Evolutionary conservation across 164 flowering plant species (phyloP).

Genomic region (Nymphaea thermarum): DNA sequence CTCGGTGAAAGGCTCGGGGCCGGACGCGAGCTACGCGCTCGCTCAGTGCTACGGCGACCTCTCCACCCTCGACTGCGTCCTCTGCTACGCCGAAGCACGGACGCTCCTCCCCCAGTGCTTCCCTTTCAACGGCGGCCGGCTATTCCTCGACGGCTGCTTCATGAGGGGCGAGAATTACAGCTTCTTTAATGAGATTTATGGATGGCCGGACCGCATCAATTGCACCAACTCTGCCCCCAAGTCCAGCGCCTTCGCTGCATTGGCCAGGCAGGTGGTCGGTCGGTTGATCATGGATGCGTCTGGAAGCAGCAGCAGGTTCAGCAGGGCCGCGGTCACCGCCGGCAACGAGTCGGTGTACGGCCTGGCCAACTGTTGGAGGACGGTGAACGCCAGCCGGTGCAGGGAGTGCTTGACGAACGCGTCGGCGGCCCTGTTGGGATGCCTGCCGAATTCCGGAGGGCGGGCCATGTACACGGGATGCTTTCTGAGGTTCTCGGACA

Average conservation of each 20-base stretch:
- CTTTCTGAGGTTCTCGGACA: slow-evolving; percentile 80
- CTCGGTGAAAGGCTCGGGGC: slow-evolving; percentile 44
- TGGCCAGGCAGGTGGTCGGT: slow-evolving; percentile 39
- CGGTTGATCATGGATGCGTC: slow-evolving; percentile 36
- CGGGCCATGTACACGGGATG: slow-evolving; percentile 78
- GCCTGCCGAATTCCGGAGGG: slow-evolving; percentile 84
- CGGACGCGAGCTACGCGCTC: slow-evolving; percentile 46
- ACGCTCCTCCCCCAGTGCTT: slow-evolving; percentile 9
- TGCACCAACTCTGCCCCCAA: slow-evolving; percentile 49
- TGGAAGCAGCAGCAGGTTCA: slow-evolving; percentile 20
- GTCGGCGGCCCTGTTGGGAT: slow-evolving; percentile 32
- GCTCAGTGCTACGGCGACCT: slow-evolving; percentile 93
- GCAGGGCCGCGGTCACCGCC: slow-evolving; percentile 30
- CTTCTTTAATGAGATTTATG: slow-evolving; percentile 38
- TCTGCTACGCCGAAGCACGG: slow-evolving; percentile 12
- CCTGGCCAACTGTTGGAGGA: slow-evolving; percentile 74
- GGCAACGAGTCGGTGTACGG: slow-evolving; percentile 56
- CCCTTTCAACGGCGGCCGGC: slow-evolving; percentile 8
- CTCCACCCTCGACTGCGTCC: slow-evolving; percentile 31
- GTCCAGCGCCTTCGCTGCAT: slow-evolving; percentile 21
- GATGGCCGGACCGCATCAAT: slow-evolving; percentile 33
- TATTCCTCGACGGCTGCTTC: slow-evolving; percentile 14
- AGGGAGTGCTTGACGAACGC: slow-evolving; percentile 62
- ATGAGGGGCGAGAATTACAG: slow-evolving; percentile 15
- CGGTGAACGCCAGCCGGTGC: slow-evolving; percentile 43